Conservation (phyloP, 1,139 yeast species). For the Hanseniaspora gamundiae region DNA sequence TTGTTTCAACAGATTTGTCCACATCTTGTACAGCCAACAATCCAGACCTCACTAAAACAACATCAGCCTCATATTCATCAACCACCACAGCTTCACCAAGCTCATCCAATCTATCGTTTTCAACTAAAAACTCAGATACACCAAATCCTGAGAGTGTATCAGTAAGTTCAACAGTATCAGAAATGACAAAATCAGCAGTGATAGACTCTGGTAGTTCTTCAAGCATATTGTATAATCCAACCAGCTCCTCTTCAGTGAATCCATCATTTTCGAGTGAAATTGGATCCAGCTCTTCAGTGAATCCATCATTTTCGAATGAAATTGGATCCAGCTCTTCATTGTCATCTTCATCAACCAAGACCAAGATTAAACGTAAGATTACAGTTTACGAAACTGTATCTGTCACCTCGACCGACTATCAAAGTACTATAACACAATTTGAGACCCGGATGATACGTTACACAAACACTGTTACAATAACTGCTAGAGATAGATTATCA, state of each 20-base stretch:
- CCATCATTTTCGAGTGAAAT: neutral
- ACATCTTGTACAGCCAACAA: too few species aligned
- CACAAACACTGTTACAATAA: conserved; percentile 5
- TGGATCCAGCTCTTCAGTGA: neutral
- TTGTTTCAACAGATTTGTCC: too few species aligned
- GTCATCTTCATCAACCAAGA: neutral
- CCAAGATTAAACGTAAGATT: conserved; percentile 6
- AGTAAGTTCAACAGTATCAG: neutral
- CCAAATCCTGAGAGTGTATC: neutral
- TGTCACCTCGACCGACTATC: conserved; percentile 4
- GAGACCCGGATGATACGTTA: conserved; percentile 3
- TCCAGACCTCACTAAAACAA: too few species aligned
- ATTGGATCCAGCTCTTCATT: neutral
- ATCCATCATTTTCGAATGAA: neutral
- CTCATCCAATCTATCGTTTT: too few species aligned
- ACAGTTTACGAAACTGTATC: conserved; percentile 7
- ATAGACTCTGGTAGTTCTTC: neutral
- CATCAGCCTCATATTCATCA: too few species aligned
- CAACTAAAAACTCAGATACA: too few species aligned
- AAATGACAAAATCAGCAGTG: neutral
- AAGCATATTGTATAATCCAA: conserved; percentile 1
- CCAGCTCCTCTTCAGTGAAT: neutral
- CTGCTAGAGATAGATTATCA: conserved; percentile 3
- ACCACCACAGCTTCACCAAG: too few species aligned
- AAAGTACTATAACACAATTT: conserved; percentile 3